A percentile compares a stretch with the other conserved stretches of the same genome.
phyloP scores from a whole-genome alignment of 495 filamentous ascomycete species.

The Parathielavia hyrcaniae region DNA sequence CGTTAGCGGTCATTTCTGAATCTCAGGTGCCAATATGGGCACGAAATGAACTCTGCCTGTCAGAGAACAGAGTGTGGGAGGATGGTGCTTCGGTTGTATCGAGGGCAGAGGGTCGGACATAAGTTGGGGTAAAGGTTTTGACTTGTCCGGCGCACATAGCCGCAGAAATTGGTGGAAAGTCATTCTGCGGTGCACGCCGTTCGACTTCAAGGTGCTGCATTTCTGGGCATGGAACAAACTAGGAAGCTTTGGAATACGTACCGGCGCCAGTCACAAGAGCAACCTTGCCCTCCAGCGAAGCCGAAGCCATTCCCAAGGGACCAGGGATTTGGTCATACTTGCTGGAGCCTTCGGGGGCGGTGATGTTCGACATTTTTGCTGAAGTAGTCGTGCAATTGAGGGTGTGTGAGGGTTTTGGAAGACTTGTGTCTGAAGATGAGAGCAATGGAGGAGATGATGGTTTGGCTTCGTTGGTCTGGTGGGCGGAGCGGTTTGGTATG shows the following conservation, averaged over 20 bases:
- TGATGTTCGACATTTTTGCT: slow-evolving; percentile 38
- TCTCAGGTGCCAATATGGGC: background rate
- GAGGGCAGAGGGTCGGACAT: slow-evolving; percentile 29
- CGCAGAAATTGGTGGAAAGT: background rate
- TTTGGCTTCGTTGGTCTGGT: slow-evolving; percentile 23
- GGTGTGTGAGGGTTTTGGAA: slow-evolving; percentile 4
- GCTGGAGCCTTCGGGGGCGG: slow-evolving; percentile 22
- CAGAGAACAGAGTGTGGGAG: no score
- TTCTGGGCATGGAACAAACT: background rate
- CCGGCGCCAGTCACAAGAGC: slow-evolving; percentile 45
- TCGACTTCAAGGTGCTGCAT: background rate
- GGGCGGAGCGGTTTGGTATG: slow-evolving; percentile 12
- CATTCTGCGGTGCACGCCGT: background rate
- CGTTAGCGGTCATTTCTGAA: background rate
- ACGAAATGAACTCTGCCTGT: background rate
- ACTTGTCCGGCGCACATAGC: slow-evolving; percentile 14
- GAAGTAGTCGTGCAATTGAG: slow-evolving; percentile 5
- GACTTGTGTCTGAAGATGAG: slow-evolving; percentile 18
- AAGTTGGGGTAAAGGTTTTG: slow-evolving; percentile 31
- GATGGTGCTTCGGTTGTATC: no score
- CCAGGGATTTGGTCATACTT: slow-evolving; percentile 45
- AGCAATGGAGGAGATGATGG: background rate
- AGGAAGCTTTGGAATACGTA: slow-evolving; percentile 23
- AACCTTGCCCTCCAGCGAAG: slow-evolving; percentile 48
- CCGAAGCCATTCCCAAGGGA: slow-evolving; percentile 43